Conservation (phyloP, 192 early-diverging fungal genomes). For the Podila epigama region DNA sequence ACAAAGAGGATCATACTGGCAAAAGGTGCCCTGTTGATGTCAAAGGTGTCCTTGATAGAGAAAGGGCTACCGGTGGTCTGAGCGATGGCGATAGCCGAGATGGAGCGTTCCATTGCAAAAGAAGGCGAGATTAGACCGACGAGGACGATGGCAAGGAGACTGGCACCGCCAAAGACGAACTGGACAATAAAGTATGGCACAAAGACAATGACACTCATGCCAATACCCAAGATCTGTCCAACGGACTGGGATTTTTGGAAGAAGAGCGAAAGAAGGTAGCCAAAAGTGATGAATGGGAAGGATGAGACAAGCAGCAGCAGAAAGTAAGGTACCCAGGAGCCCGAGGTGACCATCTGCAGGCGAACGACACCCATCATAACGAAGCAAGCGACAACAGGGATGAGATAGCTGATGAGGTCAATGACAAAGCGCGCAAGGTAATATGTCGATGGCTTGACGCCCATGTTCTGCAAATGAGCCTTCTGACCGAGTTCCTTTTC, state of each 20-base stretch:
- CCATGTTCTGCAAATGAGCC: slow-evolving; percentile 41
- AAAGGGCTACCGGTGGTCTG: slow-evolving; percentile 61
- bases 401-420: slow-evolving; percentile 19
- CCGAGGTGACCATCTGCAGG: slow-evolving; percentile 39
- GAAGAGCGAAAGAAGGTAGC: slow-evolving; percentile 45
- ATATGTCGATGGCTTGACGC: slow-evolving; percentile 31
- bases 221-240: slow-evolving; percentile 44
- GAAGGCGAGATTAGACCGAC: slow-evolving; percentile 34
- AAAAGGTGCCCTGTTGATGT: slow-evolving; percentile 69
- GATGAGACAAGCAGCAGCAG: slow-evolving; percentile 36
- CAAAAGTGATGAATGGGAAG: slow-evolving; percentile 35
- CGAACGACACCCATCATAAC: slow-evolving; percentile 28
- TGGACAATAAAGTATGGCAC: slow-evolving; percentile 54
- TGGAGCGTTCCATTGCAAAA: slow-evolving; percentile 38
- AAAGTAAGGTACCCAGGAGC: slow-evolving; percentile 43
- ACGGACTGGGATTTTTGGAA: slow-evolving; percentile 46
- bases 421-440: slow-evolving; percentile 48
- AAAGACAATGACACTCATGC: slow-evolving; percentile 47
- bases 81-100: slow-evolving; percentile 39
- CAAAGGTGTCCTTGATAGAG: slow-evolving; percentile 70
- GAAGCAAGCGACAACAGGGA: slow-evolving; percentile 29
- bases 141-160: slow-evolving; percentile 25
- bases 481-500: slow-evolving; percentile 49
- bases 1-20: slow-evolving; percentile 73
- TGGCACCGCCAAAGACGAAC: slow-evolving; percentile 47